Evolutionary conservation across 192 early-diverging fungal genomes (phyloP), one percentile per base, ranked within the genome.

Genomic region (Coemansia sp.): DNA sequence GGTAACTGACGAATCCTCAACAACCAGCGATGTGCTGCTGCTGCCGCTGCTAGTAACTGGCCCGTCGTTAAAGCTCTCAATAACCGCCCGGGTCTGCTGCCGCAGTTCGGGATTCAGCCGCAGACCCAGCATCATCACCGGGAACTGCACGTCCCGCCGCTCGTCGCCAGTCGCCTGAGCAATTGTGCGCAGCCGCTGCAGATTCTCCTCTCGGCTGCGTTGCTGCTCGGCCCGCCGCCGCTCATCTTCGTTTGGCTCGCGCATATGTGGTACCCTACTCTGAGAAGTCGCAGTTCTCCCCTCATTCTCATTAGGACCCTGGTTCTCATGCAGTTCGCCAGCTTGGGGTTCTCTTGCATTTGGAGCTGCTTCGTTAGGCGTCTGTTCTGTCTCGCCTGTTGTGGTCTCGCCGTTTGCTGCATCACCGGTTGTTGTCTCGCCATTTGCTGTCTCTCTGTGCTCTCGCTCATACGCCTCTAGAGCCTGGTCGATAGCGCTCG

Each of bases 121-220:
- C 23, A 79, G 27, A 0, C 76, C 76, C 17, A 79, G 63, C 17
- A 79, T 57, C 10, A 68, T 60, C 24, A 79, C 60, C 2, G 76
- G 76, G 2, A 79, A 48, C 29, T 62, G 60, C 7, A 79, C 41
- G 9, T 27, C 27, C 4, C 67, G 67, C 1, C 76, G 66, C 41
- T 79, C 76, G 39, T 79, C 76, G 24, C 47, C 45, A 61, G 65
- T 70, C 22, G 76, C 76, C 32, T 57, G 71, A 17, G 72, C 76
- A 59, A 79, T 73, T 24, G 65, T 47, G 14, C 76, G 67, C 52
- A 79, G 48, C 25, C 67, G 55, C 52, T 45, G 58, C 50, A 79
- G 56, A 50, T 67, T 73, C 47, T 73, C 76, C 41, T 73, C 71
- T 1, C 71, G 67, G 32, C 47, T 32, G 6, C 61, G 60, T 23